Evolutionary conservation across 2,329 filamentous ascomycete species (phyloP).

Genomic region (Cordyceps fumosorosea): DNA sequence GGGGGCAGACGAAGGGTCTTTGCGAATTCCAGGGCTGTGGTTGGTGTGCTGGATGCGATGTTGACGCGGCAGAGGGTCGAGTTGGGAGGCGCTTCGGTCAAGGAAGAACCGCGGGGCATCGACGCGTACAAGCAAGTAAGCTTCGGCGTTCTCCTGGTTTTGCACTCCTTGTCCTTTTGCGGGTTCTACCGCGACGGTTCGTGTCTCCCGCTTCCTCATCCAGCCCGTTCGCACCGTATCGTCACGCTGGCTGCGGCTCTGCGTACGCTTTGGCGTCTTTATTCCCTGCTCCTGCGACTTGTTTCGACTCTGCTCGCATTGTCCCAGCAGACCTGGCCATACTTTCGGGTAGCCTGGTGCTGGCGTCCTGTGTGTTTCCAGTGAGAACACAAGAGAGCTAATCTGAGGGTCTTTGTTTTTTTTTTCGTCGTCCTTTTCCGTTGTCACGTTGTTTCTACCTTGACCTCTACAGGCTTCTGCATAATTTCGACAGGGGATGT

Average conservation of each 20-base stretch:
- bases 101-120: not conserved
- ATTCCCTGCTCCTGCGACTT: constrained; percentile 11
- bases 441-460: not conserved
- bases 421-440: not conserved
- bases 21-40: not conserved
- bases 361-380: constrained; percentile 32
- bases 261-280: not conserved
- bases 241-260: not conserved
- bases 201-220: not conserved
- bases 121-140: not conserved
- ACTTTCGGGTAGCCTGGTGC: not conserved
- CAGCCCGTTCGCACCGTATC: not conserved
- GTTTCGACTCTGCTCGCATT: constrained; percentile 7
- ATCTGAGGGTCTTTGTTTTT: constrained; percentile 40
- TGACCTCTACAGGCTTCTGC: too few species aligned
- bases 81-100: not conserved
- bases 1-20: not conserved
- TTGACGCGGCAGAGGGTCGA: not conserved
- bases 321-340: not conserved
- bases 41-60: not conserved
- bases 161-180: not conserved
- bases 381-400: constrained; percentile 51
- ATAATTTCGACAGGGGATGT: not conserved
- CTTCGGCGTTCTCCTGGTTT: not conserved
- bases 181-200: not conserved